phyloP scores from a whole-genome alignment of 2,329 filamentous ascomycete species.

The Fonsecaea nubica region DNA sequence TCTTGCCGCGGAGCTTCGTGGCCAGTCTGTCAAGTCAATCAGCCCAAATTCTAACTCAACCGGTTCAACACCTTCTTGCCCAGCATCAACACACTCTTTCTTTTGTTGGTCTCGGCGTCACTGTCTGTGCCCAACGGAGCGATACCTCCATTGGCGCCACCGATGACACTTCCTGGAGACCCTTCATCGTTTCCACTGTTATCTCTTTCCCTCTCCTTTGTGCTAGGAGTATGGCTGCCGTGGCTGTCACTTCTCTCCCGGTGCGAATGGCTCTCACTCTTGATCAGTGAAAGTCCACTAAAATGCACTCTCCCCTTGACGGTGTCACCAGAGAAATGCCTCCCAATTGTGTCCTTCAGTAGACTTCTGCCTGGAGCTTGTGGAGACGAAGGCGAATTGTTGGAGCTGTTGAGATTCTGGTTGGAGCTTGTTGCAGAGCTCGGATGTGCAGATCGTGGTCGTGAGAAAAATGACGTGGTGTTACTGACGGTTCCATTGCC shows the following conservation, averaged over 20 bases:
- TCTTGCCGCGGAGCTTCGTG: neutral
- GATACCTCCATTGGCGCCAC: neutral
- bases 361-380: constrained; percentile 24
- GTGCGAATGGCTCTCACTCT: constrained; percentile 17
- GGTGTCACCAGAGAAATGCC: constrained; percentile 35
- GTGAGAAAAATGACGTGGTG: constrained; percentile 5
- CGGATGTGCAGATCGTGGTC: constrained; percentile 13
- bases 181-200: neutral
- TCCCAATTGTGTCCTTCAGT: constrained; percentile 38
- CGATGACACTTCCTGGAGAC: neutral
- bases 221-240: constrained; percentile 26
- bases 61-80: constrained; percentile 52
- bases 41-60: constrained; percentile 39
- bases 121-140: constrained; percentile 19
- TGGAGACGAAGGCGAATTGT: constrained; percentile 18
- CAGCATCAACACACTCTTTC: constrained; percentile 51
- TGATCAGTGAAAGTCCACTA: constrained; percentile 27
- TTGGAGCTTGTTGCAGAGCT: constrained; percentile 1
- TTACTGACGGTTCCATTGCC: constrained; percentile 5
- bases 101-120: constrained; percentile 37
- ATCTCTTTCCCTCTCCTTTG: constrained; percentile 22
- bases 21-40: neutral
- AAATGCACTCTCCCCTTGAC: constrained; percentile 36
- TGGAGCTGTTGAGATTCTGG: constrained; percentile 1
- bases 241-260: constrained; percentile 42